phyloP scores from a whole-genome alignment of 768 basidiomycete genomes.

The Cyclocybe aegerita region DNA sequence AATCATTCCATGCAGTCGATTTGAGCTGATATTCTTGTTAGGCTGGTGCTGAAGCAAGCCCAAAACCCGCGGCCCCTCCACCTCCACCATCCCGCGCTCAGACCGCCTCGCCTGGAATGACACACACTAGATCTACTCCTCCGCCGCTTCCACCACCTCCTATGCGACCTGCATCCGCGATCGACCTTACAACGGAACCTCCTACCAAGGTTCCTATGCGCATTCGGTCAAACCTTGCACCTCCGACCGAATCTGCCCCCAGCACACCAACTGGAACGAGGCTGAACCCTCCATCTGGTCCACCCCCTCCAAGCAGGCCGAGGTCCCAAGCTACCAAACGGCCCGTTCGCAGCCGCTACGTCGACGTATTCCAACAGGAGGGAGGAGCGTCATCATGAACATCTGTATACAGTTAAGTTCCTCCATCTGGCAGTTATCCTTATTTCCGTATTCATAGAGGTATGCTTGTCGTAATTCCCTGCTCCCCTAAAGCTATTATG shows the following conservation, averaged over 20 bases:
- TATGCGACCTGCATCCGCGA: conserved; percentile 60
- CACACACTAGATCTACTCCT: conserved; percentile 30
- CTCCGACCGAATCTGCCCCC: conserved; percentile 47
- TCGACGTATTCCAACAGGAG: conserved; percentile 82
- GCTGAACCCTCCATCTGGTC: conserved; percentile 41
- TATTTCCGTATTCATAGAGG: conserved; percentile 17
- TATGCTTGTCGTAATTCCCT: conserved; percentile 2
- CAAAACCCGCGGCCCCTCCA: conserved; percentile 54
- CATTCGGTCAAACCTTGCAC: conserved; percentile 65
- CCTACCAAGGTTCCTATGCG: conserved; percentile 53
- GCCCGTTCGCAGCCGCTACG: conserved; percentile 80
- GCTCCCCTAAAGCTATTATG: conserved; percentile 7
- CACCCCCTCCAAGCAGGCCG: conserved; percentile 52
- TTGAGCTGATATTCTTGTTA: conserved; percentile 25
- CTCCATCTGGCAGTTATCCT: conserved; percentile 7
- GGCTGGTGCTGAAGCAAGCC: conserved; percentile 56
- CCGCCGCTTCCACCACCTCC: conserved; percentile 36
- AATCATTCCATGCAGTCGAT: conserved; percentile 1
- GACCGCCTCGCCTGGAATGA: conserved; percentile 77
- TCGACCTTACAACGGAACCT: conserved; percentile 55
- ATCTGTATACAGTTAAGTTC: conserved; percentile 9
- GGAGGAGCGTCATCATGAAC: conserved; percentile 21
- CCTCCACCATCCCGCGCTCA: conserved; percentile 85
- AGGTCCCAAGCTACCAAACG: conserved; percentile 71
- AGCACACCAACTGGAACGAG: conserved; percentile 47